Percentiles rank a stretch among this genome's conserved stretches.
Evolutionary conservation across 2,329 filamentous ascomycete genomes (phyloP).

Genomic region (Clonostachys chloroleuca): DNA sequence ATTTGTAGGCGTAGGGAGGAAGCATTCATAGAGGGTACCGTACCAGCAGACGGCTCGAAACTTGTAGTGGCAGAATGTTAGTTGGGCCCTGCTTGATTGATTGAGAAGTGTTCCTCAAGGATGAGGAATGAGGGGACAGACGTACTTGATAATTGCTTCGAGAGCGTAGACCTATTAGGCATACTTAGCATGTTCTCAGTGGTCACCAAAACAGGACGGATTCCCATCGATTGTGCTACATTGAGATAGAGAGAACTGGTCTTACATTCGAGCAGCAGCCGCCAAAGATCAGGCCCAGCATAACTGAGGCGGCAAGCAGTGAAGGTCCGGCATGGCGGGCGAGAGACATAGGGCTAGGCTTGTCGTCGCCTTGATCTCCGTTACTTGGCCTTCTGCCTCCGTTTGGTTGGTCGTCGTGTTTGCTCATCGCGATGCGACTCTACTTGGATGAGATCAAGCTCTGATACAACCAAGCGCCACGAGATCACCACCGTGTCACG

Average conservation of each 20-base stretch:
- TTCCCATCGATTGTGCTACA: not conserved
- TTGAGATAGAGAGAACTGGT: not conserved
- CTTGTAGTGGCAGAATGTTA: constrained; percentile 34
- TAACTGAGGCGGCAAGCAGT: constrained; percentile 55
- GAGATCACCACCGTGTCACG: too few relatives aligned
- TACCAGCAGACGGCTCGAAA: constrained; percentile 80
- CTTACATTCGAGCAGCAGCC: constrained; percentile 89
- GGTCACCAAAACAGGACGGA: not conserved
- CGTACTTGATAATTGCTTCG: constrained; percentile 91
- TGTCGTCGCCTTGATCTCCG: not conserved
- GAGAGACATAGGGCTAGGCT: not conserved
- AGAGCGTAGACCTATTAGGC: constrained; percentile 78
- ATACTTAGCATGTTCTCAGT: not conserved
- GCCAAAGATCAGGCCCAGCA: constrained; percentile 86
- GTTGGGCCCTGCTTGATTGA: constrained; percentile 4
- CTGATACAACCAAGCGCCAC: too few relatives aligned
- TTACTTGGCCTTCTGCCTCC: not conserved
- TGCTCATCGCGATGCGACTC: not conserved
- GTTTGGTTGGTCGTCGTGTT: not conserved
- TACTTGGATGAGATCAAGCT: not conserved
- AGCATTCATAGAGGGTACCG: constrained; percentile 5
- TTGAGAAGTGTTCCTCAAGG: constrained; percentile 1
- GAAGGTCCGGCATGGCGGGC: constrained; percentile 14
- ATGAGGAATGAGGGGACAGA: constrained; percentile 13
- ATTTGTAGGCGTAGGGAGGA: not conserved